Evolutionary conservation across 2,329 filamentous ascomycete species (phyloP).

Genomic region (Periconia digitata): DNA sequence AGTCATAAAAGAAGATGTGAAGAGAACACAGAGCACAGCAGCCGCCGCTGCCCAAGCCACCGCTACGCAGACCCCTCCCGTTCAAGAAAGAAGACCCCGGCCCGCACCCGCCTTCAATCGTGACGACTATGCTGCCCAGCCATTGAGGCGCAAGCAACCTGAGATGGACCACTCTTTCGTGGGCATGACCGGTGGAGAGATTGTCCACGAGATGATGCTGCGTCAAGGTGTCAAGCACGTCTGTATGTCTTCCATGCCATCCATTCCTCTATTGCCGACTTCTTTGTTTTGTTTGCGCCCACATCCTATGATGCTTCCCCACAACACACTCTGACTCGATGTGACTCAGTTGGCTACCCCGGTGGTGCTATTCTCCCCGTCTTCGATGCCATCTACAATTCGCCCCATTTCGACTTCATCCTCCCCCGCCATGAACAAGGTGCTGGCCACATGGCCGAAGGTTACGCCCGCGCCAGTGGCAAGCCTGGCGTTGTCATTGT

Average conservation of each 20-base stretch:
- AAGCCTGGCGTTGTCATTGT: constrained; percentile 95
- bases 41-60: constrained; percentile 39
- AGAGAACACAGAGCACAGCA: constrained; percentile 48
- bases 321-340: constrained; percentile 11
- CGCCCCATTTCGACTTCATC: constrained; percentile 93
- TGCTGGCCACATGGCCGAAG: constrained; percentile 97
- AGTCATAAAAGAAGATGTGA: constrained; percentile 42
- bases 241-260: constrained; percentile 62
- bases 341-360: constrained; percentile 66
- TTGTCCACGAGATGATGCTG: constrained; percentile 99
- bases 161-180: constrained; percentile 70
- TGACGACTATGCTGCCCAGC: constrained; percentile 49
- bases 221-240: constrained; percentile 89
- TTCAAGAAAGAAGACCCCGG: constrained; percentile 27
- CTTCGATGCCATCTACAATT: constrained; percentile 99
- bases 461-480: constrained; percentile 90
- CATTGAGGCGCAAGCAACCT: constrained; percentile 48
- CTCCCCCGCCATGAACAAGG: constrained; percentile 96
- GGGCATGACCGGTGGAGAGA: constrained; percentile 91
- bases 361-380: constrained; percentile 96
- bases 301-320: background rate
- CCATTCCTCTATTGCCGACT: constrained; percentile 2
- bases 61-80: constrained; percentile 38
- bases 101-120: constrained; percentile 55
- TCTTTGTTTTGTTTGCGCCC: background rate